phyloP scores from a whole-genome alignment of 768 basidiomycete species.

The Mycena filopes region DNA sequence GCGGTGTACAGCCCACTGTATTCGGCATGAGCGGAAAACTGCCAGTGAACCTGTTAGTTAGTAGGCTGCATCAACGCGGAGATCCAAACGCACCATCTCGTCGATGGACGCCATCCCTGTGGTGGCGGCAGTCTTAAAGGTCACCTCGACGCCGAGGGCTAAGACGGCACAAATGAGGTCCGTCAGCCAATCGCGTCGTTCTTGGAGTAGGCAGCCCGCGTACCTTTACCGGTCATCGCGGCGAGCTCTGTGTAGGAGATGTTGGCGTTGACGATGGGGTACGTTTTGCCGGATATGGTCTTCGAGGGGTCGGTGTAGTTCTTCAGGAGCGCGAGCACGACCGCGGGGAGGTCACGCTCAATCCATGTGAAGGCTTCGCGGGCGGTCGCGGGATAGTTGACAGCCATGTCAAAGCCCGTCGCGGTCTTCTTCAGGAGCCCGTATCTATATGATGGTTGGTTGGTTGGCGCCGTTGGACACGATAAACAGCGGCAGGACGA shows the following conservation, averaged over 20 bases:
- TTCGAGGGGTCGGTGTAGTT: not conserved
- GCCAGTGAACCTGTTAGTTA: not conserved
- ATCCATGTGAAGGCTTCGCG: slow-evolving; percentile 4
- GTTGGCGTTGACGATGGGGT: slow-evolving; percentile 12
- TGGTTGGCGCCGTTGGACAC: too few species aligned
- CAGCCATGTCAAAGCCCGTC: slow-evolving; percentile 5
- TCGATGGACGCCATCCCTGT: slow-evolving; percentile 7
- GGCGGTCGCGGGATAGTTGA: not conserved
- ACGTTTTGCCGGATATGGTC: slow-evolving; percentile 4
- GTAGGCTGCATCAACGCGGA: too few species aligned
- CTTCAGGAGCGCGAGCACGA: slow-evolving; percentile 2
- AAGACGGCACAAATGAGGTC: too few species aligned
- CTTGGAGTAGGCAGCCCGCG: not conserved
- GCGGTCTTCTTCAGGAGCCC: not conserved
- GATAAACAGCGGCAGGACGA: not conserved
- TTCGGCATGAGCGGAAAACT: slow-evolving; percentile 21
- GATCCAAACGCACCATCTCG: slow-evolving; percentile 17
- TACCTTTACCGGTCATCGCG: slow-evolving; percentile 11
- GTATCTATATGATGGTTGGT: not conserved
- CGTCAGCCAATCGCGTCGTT: too few species aligned
- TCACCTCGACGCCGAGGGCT: slow-evolving; percentile 17
- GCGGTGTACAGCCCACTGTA: slow-evolving; percentile 21
- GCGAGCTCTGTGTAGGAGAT: slow-evolving; percentile 17
- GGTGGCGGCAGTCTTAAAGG: not conserved
- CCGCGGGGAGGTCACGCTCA: slow-evolving; percentile 1